Percentiles rank a stretch among this genome's conserved stretches.
phyloP scores from a whole-genome alignment of 2,329 filamentous ascomycete species.

The Pseudogymnoascus sp. region DNA sequence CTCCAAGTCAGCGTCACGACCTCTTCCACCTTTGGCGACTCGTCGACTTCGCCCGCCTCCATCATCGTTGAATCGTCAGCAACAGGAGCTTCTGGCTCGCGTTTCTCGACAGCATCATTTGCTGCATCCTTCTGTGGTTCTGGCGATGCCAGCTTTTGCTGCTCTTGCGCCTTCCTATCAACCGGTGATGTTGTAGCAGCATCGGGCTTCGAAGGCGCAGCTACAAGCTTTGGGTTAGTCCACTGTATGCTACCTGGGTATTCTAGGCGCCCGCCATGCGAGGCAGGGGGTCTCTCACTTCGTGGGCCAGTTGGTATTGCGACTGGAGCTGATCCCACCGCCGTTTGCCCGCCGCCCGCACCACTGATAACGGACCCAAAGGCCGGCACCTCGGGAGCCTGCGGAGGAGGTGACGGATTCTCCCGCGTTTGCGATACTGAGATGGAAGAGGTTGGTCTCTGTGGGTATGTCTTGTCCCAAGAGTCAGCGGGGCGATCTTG shows the following conservation, averaged over 20 bases:
- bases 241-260: conserved; percentile 4
- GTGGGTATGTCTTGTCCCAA: conserved; percentile 10
- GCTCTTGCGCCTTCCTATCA: conserved; percentile 5
- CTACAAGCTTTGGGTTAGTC: conserved; percentile 6
- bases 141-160: not conserved
- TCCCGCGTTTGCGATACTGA: conserved; percentile 19
- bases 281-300: conserved; percentile 9
- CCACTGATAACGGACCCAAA: conserved; percentile 35
- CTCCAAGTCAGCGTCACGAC: not conserved
- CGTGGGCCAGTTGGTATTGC: conserved; percentile 6
- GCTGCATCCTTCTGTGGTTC: not conserved
- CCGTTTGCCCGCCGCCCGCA: not conserved
- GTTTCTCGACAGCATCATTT: not conserved
- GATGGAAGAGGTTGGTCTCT: not conserved
- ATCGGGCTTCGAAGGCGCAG: not conserved
- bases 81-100: not conserved
- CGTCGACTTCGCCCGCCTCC: conserved; percentile 10
- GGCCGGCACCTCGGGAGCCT: conserved; percentile 46
- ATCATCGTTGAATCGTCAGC: not conserved
- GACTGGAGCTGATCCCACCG: conserved; percentile 4
- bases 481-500: not conserved
- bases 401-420: conserved; percentile 43
- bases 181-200: not conserved
- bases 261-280: conserved; percentile 5
- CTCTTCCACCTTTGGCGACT: not conserved